Evolutionary conservation across 208 protist species (phyloP), one percentile per base, ranked within the genome.

Genomic region (Herpetomonas samuelpessoai): DNA sequence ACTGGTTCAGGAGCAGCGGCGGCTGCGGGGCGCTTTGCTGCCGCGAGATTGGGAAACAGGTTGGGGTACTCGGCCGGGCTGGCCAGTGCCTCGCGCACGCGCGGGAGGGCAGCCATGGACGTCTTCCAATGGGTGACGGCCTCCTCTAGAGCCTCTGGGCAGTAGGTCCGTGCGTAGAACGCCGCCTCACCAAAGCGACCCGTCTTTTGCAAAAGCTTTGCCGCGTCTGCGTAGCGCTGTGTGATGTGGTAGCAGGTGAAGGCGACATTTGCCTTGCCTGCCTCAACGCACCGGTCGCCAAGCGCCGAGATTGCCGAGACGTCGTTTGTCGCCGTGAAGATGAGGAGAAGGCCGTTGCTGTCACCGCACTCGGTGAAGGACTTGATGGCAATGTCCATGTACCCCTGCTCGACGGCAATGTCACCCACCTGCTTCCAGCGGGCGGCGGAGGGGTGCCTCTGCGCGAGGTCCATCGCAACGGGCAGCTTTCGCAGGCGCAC

Each of bases 401-500:
- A 60, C 22, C 78, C 74, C 28, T 82, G 74, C 47, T 81, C 65
- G 1, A 97, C 65, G 16, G 96, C 95, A 29, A 98, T 73, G 61
- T 98, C 95, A 19, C 88, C 97, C 4, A 99, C 76, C 64, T 98
- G 95, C 77, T 97, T 97, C 90, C 93, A 99, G 56, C 96, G 97
- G 12, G 74, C 60, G 22, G 93, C 79, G 0, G 80, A 83, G 47
- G 88, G 69, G 21, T 45, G 54, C 28, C 65, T 25, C 14, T 78
- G 46, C 2, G 90, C 87, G 41, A 99, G 92, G 35, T 88, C 63
- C 48, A 82, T 61, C 9, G 96, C 94, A 9, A 88, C 38, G 0
- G 85, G 47, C 38, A 98, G 62, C 21, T 78, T 59, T 21, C 88
- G 82, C 2, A 98, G 81, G 69, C 93, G 81, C 27, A 98, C 55